Evolutionary conservation across 2,329 filamentous ascomycete genomes (phyloP).

Genomic region (Macrophomina phaseolina): DNA sequence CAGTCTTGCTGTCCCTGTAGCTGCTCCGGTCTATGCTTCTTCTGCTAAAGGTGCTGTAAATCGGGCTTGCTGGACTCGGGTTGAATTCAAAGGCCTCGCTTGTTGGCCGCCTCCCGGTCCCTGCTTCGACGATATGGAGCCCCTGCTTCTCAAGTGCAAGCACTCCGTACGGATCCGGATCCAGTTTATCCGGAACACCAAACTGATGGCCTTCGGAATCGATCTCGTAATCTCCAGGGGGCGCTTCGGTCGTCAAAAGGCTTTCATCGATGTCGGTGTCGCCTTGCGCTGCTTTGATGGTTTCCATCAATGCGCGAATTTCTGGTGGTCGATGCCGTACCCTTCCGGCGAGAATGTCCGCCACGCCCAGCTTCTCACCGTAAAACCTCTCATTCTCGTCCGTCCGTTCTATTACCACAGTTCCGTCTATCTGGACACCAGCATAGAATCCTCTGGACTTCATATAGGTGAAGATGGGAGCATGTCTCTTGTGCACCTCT

Average conservation of each 20-base stretch:
- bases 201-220: slow-evolving; percentile 63
- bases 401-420: slow-evolving; percentile 81
- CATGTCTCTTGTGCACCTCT: slow-evolving; percentile 69
- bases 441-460: slow-evolving; percentile 90
- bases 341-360: slow-evolving; percentile 68
- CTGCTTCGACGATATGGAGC: slow-evolving; percentile 88
- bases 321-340: slow-evolving; percentile 62
- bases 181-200: slow-evolving; percentile 77
- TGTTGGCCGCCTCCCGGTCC: slow-evolving; percentile 72
- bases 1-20: slow-evolving; percentile 44
- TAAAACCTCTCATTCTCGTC: slow-evolving; percentile 91
- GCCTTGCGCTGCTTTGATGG: slow-evolving; percentile 87
- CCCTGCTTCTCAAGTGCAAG: slow-evolving; percentile 89
- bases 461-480: slow-evolving; percentile 83
- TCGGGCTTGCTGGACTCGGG: slow-evolving; percentile 75
- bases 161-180: slow-evolving; percentile 92
- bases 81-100: slow-evolving; percentile 85
- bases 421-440: slow-evolving; percentile 85
- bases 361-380: slow-evolving; percentile 66
- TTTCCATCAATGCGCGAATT: slow-evolving; percentile 72
- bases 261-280: slow-evolving; percentile 74
- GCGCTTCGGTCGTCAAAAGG: slow-evolving; percentile 70
- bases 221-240: slow-evolving; percentile 76
- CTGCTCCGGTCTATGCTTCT: slow-evolving; percentile 75
- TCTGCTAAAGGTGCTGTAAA: slow-evolving; percentile 63